Base-by-base conservation (phyloP, 352 stramenopile species). In the Pythium phragmitis region DNA sequence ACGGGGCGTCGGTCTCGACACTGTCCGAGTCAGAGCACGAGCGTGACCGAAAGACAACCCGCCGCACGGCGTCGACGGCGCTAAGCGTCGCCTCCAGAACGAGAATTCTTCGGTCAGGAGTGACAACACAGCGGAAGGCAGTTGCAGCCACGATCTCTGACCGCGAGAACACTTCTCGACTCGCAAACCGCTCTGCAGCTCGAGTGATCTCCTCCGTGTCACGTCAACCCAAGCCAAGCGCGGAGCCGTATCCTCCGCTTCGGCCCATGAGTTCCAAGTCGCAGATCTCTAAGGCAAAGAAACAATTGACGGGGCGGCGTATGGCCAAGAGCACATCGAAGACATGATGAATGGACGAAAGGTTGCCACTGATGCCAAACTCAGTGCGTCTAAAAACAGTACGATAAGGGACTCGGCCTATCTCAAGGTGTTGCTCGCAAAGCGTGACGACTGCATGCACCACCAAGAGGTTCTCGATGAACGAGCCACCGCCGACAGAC, bases 21-120 rank as follows among this genome's bases (percentile, higher is more conserved):
- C 23, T 65, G 7, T 69, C 63, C 16, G 63, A 69, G 42, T 69
- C 63, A 5, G 63, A 69, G 17, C 55, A 47, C 0, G 47, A 69
- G 11, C 55, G 37, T 0, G 47, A 63, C 7, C 39, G 45, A 4
- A 62, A 34, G 33, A 7, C 33, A n/a, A 13, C 11, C 7, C 43
- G 13, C 2, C 55, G 55, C 14, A 2, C 28, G n/a, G 12, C 21
- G n/a, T 45, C 49, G 8, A 42, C 30, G 3, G 28, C 19, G 26
- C n/a, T 17, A 12, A 7, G 26, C 17, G 17, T 12, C 33, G 21
- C 33, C 14, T 26, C 33, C 11, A 17, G 49, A 43, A 19, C 30
- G 30, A 28, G 17, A 11, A 16, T 17, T 11, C 1, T 33, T 8
- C 49, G 33, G 4, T 26, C 55, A 17, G 36, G 1, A 9, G 26